phyloP scores from a whole-genome alignment of 139 green algal genomes.

The Chlamydomonas schloesseri region DNA sequence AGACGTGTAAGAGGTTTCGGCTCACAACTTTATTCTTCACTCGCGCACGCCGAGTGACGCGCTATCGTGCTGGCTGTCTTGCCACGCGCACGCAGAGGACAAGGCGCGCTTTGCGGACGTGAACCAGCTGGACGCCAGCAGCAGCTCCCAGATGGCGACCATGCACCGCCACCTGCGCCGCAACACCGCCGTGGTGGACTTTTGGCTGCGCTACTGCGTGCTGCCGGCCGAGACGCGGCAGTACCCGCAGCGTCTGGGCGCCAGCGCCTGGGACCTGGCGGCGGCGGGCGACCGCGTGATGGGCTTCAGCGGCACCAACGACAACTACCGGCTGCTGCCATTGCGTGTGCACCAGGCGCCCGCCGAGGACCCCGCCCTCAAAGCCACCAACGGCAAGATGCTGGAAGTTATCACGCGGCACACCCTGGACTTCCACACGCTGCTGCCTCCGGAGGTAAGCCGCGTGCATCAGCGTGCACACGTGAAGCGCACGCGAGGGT shows the following conservation, averaged over 20 bases:
- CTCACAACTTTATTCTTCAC: no score
- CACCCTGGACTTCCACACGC: constrained; percentile 3
- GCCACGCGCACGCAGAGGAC: constrained; percentile 25
- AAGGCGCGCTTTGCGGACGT: constrained; percentile 42
- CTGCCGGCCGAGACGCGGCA: constrained; percentile 58
- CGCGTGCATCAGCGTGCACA: no score
- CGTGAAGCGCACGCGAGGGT: no score
- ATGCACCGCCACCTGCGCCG: constrained; percentile 52
- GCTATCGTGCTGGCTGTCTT: no score
- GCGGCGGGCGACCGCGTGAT: constrained; percentile 11
- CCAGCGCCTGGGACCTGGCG: constrained; percentile 72
- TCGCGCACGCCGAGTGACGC: not conserved
- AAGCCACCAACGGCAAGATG: constrained; percentile 77
- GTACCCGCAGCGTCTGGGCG: constrained; percentile 59
- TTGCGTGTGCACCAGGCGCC: constrained; percentile 58
- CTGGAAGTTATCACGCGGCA: constrained; percentile 60
- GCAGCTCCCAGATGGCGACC: constrained; percentile 49
- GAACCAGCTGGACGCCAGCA: constrained; percentile 64
- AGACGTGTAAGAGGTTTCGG: no score
- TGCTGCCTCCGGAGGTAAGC: not conserved
- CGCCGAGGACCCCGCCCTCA: constrained; percentile 11
- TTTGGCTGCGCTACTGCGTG: constrained; percentile 68
- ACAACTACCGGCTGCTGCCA: constrained; percentile 73
- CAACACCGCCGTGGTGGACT: constrained; percentile 67
- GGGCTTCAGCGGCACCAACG: constrained; percentile 72